Evolutionary conservation across 805 yeast genomes (phyloP).

Genomic region (Hanseniaspora valbyensis): DNA sequence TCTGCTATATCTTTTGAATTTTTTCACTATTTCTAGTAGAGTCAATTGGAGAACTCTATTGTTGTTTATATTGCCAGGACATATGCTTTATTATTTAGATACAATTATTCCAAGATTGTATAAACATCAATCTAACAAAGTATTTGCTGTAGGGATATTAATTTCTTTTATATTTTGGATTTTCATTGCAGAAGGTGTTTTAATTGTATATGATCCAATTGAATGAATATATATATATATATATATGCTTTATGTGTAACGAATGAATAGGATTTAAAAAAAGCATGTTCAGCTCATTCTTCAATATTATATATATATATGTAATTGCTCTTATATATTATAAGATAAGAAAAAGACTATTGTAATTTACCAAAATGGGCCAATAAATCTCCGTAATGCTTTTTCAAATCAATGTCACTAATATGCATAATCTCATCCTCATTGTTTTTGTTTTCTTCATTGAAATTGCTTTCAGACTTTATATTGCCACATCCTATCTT

Average conservation of each 20-base stretch:
- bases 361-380: background rate
- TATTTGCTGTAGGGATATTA: background rate
- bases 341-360: no score
- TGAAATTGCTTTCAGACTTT: no score
- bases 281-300: no score
- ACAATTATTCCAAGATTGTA: background rate
- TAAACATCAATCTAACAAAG: background rate
- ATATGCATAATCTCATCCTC: background rate
- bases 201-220: background rate
- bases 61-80: conserved; percentile 4
- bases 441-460: no score
- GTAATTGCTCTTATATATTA: no score
- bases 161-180: background rate
- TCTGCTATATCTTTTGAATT: background rate
- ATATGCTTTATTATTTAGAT: background rate
- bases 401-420: background rate
- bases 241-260: no score
- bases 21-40: background rate
- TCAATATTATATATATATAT: no score
- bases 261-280: background rate
- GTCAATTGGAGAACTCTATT: background rate
- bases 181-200: background rate
- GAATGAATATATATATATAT: no score
- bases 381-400: background rate
- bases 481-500: background rate